These are phyloP conservation scores for Pseudopithomyces maydicus DNA, from an alignment of 2,329 filamentous ascomycete genomes.

Conservation along the genomic window DNA sequence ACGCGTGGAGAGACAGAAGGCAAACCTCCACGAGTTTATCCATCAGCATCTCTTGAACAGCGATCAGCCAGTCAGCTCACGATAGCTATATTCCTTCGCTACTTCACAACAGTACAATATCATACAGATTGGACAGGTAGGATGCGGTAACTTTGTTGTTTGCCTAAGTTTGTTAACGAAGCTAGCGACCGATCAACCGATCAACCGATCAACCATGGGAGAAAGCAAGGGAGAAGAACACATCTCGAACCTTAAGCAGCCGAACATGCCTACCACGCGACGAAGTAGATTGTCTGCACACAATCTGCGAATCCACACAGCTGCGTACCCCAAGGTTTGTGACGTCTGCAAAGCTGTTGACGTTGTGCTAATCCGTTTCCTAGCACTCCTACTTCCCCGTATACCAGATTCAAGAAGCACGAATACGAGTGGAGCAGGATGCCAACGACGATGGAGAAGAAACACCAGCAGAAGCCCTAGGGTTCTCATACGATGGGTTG, in stretches of 20 bases:
- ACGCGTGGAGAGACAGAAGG: neutral
- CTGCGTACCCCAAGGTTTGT: conserved; percentile 27
- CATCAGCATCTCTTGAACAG: neutral
- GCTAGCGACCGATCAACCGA: neutral
- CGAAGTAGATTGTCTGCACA: conserved; percentile 30
- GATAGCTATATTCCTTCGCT: no score
- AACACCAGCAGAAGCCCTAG: conserved; percentile 23
- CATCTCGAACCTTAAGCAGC: neutral
- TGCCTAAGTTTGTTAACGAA: neutral
- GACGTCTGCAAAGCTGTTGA: conserved; percentile 10
- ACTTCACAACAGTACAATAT: no score
- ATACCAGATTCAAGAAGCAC: conserved; percentile 18
- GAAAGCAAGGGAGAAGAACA: neutral
- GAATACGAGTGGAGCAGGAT: conserved; percentile 17
- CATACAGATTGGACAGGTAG: neutral
- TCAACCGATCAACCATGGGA: neutral
- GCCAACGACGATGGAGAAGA: conserved; percentile 16
- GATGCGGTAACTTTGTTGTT: neutral
- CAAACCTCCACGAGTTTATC: neutral
- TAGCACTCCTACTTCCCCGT: conserved; percentile 17
- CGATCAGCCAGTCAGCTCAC: neutral
- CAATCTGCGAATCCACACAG: conserved; percentile 38
- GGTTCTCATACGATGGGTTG: conserved; percentile 29
- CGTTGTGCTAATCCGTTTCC: conserved; percentile 1
- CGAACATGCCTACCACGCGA: neutral